phyloP scores from a whole-genome alignment of 306 rosid species.

The Vicia villosa region DNA sequence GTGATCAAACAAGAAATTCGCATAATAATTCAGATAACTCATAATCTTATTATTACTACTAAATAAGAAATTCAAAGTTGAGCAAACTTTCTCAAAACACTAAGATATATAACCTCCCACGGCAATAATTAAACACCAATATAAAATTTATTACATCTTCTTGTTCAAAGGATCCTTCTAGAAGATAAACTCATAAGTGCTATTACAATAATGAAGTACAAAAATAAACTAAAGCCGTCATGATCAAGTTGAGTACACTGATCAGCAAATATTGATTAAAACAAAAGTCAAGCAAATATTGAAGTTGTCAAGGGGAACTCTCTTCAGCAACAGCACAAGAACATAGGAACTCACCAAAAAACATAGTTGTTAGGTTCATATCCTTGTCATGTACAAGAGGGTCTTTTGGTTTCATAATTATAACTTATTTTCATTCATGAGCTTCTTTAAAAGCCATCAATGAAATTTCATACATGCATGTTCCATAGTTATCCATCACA shows the following conservation, averaged over 20 bases:
- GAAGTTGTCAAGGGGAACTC: constrained; percentile 63
- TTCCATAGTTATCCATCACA: constrained; percentile 23
- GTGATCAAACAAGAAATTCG: not conserved
- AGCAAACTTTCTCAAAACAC: too few relatives aligned
- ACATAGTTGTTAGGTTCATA: constrained; percentile 26
- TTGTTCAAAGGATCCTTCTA: constrained; percentile 5
- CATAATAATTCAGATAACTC: too few relatives aligned
- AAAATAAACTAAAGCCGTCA: constrained; percentile 7
- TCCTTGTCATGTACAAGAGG: constrained; percentile 41
- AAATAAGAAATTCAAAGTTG: too few relatives aligned
- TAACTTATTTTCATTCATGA: constrained; percentile 24
- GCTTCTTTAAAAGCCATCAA: constrained; percentile 31
- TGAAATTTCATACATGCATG: constrained; percentile 16
- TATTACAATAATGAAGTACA: constrained; percentile 9
- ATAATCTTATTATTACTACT: too few relatives aligned
- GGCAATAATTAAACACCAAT: constrained; percentile 20
- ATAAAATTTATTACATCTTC: constrained; percentile 29
- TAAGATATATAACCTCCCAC: not conserved
- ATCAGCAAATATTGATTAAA: constrained; percentile 9
- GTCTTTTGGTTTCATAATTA: constrained; percentile 14
- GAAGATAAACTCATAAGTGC: constrained; percentile 27
- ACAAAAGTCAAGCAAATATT: constrained; percentile 19
- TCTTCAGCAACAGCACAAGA: constrained; percentile 35
- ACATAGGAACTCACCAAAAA: constrained; percentile 28
- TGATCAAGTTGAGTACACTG: constrained; percentile 26